These are phyloP conservation scores for Verticillium dahliae DNA, from an alignment of 2,329 filamentous ascomycete species.

Conservation along the genomic window DNA sequence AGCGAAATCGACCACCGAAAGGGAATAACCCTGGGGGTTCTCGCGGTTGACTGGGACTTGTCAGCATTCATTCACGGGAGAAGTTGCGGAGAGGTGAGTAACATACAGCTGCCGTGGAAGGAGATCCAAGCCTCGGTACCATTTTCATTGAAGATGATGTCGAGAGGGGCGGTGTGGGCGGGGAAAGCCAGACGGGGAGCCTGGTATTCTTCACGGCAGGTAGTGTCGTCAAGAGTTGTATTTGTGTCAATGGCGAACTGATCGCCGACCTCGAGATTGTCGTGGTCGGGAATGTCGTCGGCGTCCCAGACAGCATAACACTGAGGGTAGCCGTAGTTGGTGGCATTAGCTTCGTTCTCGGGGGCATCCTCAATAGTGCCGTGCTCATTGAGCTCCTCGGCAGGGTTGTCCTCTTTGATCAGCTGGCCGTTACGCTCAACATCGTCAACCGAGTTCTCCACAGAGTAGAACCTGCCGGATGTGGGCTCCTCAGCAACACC, in stretches of 20 bases:
- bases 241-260: conserved; percentile 40
- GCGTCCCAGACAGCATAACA: conserved; percentile 59
- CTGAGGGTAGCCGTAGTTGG: conserved; percentile 18
- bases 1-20: conserved; percentile 33
- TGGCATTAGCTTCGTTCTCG: conserved; percentile 22
- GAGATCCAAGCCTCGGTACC: conserved; percentile 57
- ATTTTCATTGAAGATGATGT: conserved; percentile 58
- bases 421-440: conserved; percentile 51
- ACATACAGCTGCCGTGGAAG: conserved; percentile 66
- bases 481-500: conserved; percentile 58
- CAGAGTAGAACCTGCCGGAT: conserved; percentile 47
- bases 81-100: background rate
- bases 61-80: conserved; percentile 4
- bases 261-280: conserved; percentile 34
- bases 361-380: conserved; percentile 42
- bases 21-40: conserved; percentile 37
- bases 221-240: conserved; percentile 30
- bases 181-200: conserved; percentile 50
- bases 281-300: conserved; percentile 31
- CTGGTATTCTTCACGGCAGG: conserved; percentile 34
- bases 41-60: conserved; percentile 29
- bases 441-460: conserved; percentile 67
- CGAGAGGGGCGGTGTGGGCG: conserved; percentile 65
- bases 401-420: conserved; percentile 63
- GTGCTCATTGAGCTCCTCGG: conserved; percentile 68